Evolutionary conservation across 2,329 filamentous ascomycete species (phyloP).

Genomic region (Claviceps sp.): DNA sequence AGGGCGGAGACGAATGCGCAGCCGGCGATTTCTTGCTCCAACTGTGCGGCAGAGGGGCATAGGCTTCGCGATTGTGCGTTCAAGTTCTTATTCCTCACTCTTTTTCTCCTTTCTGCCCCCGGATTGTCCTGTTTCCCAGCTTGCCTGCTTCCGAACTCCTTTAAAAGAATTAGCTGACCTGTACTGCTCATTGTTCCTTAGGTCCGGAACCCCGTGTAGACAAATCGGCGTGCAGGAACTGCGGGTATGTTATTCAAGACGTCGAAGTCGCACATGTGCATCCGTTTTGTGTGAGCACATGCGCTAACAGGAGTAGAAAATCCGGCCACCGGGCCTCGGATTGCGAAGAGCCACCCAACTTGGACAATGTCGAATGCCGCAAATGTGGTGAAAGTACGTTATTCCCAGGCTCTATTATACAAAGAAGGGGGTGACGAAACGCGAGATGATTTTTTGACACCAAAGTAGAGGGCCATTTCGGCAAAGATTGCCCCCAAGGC

Average conservation of each 20-base stretch:
- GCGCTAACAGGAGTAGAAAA: slow-evolving; percentile 21
- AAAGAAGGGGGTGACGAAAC: not conserved
- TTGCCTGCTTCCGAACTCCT: no score
- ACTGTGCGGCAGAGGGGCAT: slow-evolving; percentile 51
- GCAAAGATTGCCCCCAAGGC: slow-evolving; percentile 49
- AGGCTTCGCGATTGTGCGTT: slow-evolving; percentile 54
- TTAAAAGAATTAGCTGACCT: slow-evolving; percentile 2
- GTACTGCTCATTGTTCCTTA: slow-evolving; percentile 12
- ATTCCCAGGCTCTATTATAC: not conserved
- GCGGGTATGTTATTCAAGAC: slow-evolving; percentile 30
- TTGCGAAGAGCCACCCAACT: slow-evolving; percentile 46
- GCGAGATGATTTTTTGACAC: not conserved
- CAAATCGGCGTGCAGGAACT: slow-evolving; percentile 56
- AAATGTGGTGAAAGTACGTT: slow-evolving; percentile 48
- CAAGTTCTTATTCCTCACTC: not conserved
- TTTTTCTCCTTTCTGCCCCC: not conserved
- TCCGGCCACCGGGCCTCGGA: slow-evolving; percentile 36
- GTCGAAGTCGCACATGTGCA: not conserved
- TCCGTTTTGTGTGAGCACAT: not conserved
- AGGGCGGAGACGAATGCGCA: slow-evolving; percentile 31
- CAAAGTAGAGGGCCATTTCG: slow-evolving; percentile 43
- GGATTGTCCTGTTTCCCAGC: no score
- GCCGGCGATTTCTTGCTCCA: slow-evolving; percentile 44
- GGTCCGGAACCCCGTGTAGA: slow-evolving; percentile 48
- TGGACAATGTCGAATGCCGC: slow-evolving; percentile 50